Base-by-base conservation (phyloP, 306 rosid species). In the Sicyos baderoa region DNA sequence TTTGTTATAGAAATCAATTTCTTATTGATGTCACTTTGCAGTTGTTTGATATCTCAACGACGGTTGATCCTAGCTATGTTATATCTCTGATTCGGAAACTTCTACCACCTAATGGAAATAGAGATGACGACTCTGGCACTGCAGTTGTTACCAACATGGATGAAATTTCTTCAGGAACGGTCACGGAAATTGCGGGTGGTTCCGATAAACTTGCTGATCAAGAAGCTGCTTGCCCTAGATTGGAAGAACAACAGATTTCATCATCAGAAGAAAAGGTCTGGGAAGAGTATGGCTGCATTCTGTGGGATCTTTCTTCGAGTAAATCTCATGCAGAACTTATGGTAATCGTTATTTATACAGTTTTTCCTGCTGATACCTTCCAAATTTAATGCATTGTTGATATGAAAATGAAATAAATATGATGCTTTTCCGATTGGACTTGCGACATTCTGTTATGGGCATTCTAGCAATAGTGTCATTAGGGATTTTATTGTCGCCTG, bases 271-370 rank as follows among this genome's bases (percentile, higher is more conserved):
- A 86, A 75, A 81, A 80, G 15, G 80, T 51, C 15, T 88, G 96
- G 98, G 97, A 93, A 77, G 98, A 89, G 76, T 75, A 70, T 75
- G 97, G 98, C 66, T 93, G 95, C 58, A 12, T 89, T 78, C 80
- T 92, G 78, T 92, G 98, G 98, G 98, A 87, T 84, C 81, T 89
- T 67, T 86, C 96, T 78, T 88, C 98, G 0, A 80, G 80, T 78
- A 89, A 74, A 84, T 83, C 82, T 50, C 95, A 89, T 72, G 96
- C 98, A 10, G 95, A 92, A 78, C 81, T 92, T 69, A 89, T 89
- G 98, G 98, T 92, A 84, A 11, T 65, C 19, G 54, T 65, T 63
- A 22, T 65, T 13, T 19, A 3, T 21, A 23, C 71, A 19, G 54
- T 45, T 44, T 45, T 35, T 4, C 35, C 22, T 64, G 32, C 51